These are phyloP conservation scores for Dianthus caryophyllus DNA, from an alignment of 148 eudicot species.

Conservation along the genomic window DNA sequence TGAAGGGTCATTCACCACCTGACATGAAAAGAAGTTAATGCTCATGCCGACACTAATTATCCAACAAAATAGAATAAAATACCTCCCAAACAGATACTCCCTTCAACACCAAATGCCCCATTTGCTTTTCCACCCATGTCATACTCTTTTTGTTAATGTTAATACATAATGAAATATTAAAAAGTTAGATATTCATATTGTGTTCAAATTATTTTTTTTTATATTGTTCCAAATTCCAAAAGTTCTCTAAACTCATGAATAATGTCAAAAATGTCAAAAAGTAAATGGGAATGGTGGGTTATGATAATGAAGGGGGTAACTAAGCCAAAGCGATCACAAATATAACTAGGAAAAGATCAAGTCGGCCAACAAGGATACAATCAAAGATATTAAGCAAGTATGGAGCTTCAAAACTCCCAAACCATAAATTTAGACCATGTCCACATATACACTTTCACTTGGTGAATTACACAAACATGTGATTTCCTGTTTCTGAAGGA, in stretches of 20 bases:
- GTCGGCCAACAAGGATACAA: neutral
- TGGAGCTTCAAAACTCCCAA: neutral
- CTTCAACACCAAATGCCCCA: too few species aligned
- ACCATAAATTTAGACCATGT: neutral
- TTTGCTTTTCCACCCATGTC: too few species aligned
- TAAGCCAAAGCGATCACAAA: neutral
- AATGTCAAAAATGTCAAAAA: too few species aligned
- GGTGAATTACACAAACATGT: neutral
- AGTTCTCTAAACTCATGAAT: too few species aligned
- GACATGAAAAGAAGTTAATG: conserved; percentile 16
- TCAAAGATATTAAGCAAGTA: neutral
- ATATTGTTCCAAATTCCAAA: too few species aligned
- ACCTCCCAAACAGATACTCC: too few species aligned
- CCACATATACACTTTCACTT: neutral
- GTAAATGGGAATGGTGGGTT: too few species aligned
- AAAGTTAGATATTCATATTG: too few species aligned
- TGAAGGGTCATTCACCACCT: conserved; percentile 74
- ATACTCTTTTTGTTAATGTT: too few species aligned
- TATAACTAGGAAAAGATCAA: neutral
- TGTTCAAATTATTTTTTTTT: too few species aligned
- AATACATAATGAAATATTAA: too few species aligned
- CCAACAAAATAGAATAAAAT: neutral
- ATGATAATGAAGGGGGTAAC: too few species aligned
- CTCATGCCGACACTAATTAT: neutral
- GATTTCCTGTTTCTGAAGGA: neutral